These are phyloP conservation scores for Suillus cothurnatus DNA, from an alignment of 768 basidiomycete genomes.

Conservation along the genomic window DNA sequence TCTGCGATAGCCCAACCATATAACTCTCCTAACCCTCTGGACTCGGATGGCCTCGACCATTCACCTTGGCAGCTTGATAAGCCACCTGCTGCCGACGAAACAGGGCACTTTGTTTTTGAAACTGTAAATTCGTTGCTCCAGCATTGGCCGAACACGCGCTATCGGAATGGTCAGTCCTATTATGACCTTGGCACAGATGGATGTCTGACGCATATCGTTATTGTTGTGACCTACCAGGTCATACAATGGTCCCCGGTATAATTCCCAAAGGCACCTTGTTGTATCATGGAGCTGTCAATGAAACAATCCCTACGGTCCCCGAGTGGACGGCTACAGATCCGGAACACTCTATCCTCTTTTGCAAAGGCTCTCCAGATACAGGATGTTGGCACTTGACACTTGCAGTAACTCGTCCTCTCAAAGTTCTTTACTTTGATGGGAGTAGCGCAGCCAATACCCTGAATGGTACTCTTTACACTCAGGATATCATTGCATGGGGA, in stretches of 20 bases:
- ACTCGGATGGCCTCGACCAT: background rate
- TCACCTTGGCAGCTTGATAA: constrained; percentile 27
- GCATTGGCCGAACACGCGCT: constrained; percentile 49
- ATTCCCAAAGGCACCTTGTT: constrained; percentile 13
- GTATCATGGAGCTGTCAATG: constrained; percentile 18
- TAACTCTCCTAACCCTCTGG: background rate
- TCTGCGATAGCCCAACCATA: background rate
- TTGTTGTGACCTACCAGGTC: background rate
- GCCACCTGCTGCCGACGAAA: constrained; percentile 27
- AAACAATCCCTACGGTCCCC: constrained; percentile 28
- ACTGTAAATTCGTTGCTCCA: constrained; percentile 38
- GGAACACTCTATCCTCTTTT: constrained; percentile 42
- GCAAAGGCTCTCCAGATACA: constrained; percentile 17
- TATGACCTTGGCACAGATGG: background rate
- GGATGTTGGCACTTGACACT: constrained; percentile 22
- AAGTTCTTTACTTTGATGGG: constrained; percentile 36
- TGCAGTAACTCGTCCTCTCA: constrained; percentile 26
- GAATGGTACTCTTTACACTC: constrained; percentile 38
- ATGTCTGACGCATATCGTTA: background rate
- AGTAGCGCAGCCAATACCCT: constrained; percentile 33
- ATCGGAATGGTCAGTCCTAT: constrained; percentile 41
- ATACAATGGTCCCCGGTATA: constrained; percentile 9
- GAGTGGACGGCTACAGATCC: constrained; percentile 41
- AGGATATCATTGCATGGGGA: constrained; percentile 52
- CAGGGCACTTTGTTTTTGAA: constrained; percentile 36